These are phyloP conservation scores for Carallia brachiata DNA, from an alignment of 345 rosid species.

Conservation along the genomic window DNA sequence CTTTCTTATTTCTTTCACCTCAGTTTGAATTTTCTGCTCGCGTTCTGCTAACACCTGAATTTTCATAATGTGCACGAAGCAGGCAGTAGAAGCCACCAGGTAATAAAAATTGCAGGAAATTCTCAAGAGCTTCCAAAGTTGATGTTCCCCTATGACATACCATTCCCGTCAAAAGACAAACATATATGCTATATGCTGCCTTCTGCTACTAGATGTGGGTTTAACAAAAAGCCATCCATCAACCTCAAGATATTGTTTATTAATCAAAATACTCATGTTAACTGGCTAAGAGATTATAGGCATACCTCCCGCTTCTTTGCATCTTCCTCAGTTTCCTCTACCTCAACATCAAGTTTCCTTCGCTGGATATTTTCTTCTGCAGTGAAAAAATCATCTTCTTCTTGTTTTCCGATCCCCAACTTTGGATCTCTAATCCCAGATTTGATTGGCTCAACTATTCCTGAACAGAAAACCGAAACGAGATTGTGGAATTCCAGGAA, in stretches of 20 bases:
- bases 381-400: slow-evolving; percentile 94
- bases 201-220: slow-evolving; percentile 58
- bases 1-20: slow-evolving; percentile 89
- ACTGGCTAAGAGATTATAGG: slow-evolving; percentile 27
- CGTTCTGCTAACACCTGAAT: slow-evolving; percentile 99
- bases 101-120: slow-evolving; percentile 96
- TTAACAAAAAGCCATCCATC: slow-evolving; percentile 61
- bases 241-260: slow-evolving; percentile 42
- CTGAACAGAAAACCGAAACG: slow-evolving; percentile 31
- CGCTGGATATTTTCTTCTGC: slow-evolving; percentile 95
- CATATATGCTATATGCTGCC: slow-evolving; percentile 77
- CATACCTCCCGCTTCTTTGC: slow-evolving; percentile 98
- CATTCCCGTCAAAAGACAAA: slow-evolving; percentile 72
- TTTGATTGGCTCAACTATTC: slow-evolving; percentile 85
- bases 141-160: slow-evolving; percentile 71
- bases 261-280: slow-evolving; percentile 13
- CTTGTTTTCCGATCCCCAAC: slow-evolving; percentile 94
- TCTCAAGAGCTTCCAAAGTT: slow-evolving; percentile 79
- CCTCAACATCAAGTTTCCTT: slow-evolving; percentile 79
- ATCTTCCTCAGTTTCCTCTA: slow-evolving; percentile 86
- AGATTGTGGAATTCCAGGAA: neutral
- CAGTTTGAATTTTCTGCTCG: slow-evolving; percentile 95
- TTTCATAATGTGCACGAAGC: slow-evolving; percentile 99
- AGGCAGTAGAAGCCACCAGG: slow-evolving; percentile 99
- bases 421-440: slow-evolving; percentile 93